These are phyloP conservation scores for Pneumocystis sp. DNA, from an alignment of 1,139 yeast species.

Conservation along the genomic window DNA sequence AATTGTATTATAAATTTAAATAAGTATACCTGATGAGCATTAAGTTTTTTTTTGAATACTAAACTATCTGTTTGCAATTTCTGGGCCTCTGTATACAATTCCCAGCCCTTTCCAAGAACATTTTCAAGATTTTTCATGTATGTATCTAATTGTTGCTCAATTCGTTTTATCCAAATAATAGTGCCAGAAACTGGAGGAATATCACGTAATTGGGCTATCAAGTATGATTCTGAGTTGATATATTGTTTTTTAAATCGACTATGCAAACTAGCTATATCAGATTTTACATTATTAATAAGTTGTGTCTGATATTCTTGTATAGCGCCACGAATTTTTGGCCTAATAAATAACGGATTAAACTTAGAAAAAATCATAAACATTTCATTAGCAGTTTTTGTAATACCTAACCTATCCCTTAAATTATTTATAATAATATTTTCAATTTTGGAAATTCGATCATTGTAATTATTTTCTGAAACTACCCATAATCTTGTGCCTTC, in stretches of 20 bases:
- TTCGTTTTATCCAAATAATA: slow-evolving; percentile 38
- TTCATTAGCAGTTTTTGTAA: slow-evolving; percentile 31
- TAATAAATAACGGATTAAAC: slow-evolving; percentile 33
- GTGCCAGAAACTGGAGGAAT: slow-evolving; percentile 36
- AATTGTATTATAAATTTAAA: neutral
- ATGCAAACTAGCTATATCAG: slow-evolving; percentile 33
- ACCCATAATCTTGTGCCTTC: slow-evolving; percentile 29
- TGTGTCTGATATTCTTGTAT: slow-evolving; percentile 42
- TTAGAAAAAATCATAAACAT: slow-evolving; percentile 38
- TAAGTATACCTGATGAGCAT: slow-evolving; percentile 24
- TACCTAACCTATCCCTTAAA: slow-evolving; percentile 28
- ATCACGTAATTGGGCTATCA: slow-evolving; percentile 29
- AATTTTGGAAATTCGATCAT: slow-evolving; percentile 29
- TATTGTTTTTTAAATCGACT: slow-evolving; percentile 26
- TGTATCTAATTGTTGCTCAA: slow-evolving; percentile 30
- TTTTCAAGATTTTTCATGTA: slow-evolving; percentile 33
- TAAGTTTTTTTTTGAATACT: slow-evolving; percentile 32
- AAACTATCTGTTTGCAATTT: slow-evolving; percentile 40
- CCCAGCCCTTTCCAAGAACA: slow-evolving; percentile 63
- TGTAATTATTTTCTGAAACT: slow-evolving; percentile 29
- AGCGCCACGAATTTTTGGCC: slow-evolving; percentile 40
- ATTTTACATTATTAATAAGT: slow-evolving; percentile 33
- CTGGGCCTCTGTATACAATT: slow-evolving; percentile 55
- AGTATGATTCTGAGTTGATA: slow-evolving; percentile 24
- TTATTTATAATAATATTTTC: slow-evolving; percentile 33